Base-by-base conservation (phyloP, 176 grass and related monocot species). In the Phyllostachys edulis region DNA sequence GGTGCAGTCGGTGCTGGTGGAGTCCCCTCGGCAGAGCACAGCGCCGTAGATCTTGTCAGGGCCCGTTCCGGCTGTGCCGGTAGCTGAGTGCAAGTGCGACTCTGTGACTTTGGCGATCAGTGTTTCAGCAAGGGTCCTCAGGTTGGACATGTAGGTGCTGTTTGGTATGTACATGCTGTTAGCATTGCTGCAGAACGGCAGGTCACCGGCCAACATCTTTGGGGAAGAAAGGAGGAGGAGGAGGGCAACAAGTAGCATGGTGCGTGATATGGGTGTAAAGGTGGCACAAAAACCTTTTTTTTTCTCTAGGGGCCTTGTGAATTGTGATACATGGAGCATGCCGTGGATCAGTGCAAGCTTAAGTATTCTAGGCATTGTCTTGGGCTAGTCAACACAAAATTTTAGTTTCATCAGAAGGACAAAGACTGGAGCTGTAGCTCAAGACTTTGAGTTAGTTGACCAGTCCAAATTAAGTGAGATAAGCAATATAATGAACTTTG, bases 21-120 rank as follows among this genome's bases (percentile, higher is more conserved):
- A 7, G 69, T 95, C 93, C 82, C 90, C 59, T 10, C 88, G 93
- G 75, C 93, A 92, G 69, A 92, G 88, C 73, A 75, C 73, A 52
- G 69, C 59, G 63, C 82, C 88, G 18, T 84, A 92, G 32, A 88
- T 85, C 74, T 32, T 65, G 47, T 85, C 46, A 2, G 85, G 71
- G 39, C 62, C 50, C 1, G 50, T n/a, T 5, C 88, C 93, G 46
- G 65, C 37, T 4, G 11, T 76, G 67, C 85, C 82, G 3, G 85
- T 79, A 21, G 85, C 81, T 39, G 89, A 92, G 54, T 73, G 61
- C 12, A 40, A 78, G 4, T 5, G 4, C 59, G 3, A 27, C 20
- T 63, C 75, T 18, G 17, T 17, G 74, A 79, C 87, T 24, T 5
- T 39, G 41, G 44, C 4, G 36, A 69, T 70, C 44, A 89, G 76